Conservation (phyloP, 345 rosid genomes). For the Moringa oleifera region DNA sequence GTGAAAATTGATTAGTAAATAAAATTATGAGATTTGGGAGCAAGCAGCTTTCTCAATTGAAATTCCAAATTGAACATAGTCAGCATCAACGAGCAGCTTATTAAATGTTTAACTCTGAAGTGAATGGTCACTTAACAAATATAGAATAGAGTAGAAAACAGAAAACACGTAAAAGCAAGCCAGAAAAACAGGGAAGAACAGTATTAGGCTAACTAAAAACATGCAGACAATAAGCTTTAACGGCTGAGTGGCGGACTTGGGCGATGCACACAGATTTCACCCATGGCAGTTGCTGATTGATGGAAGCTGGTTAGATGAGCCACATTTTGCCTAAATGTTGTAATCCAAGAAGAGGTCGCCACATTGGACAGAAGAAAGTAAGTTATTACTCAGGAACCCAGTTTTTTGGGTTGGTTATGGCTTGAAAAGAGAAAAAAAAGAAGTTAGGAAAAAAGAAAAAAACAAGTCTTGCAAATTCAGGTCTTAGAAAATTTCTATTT, state of each 20-base stretch:
- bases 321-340: no score
- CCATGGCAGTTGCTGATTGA: not conserved
- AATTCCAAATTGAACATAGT: not conserved
- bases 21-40: constrained; percentile 4
- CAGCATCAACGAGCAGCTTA: not conserved
- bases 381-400: not conserved
- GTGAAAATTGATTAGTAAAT: constrained; percentile 10
- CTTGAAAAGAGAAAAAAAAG: not conserved
- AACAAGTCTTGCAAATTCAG: constrained; percentile 9
- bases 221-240: constrained; percentile 6
- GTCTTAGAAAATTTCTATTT: constrained; percentile 14
- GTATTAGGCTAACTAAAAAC: constrained; percentile 5
- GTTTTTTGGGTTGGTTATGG: no score
- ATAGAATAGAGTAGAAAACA: constrained; percentile 5
- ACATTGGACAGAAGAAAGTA: no score
- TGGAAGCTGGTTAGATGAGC: no score
- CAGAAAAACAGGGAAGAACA: constrained; percentile 8
- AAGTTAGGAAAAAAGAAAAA: not conserved
- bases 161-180: constrained; percentile 2
- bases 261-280: constrained; percentile 22
- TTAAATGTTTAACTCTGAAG: not conserved
- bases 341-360: no score
- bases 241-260: constrained; percentile 16
- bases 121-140: constrained; percentile 1
- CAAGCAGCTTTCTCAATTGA: constrained; percentile 7